Evolutionary conservation across 768 basidiomycete genomes (phyloP), one percentile per base, ranked within the genome.

Genomic region (Hygrophoropsis aurantiaca): DNA sequence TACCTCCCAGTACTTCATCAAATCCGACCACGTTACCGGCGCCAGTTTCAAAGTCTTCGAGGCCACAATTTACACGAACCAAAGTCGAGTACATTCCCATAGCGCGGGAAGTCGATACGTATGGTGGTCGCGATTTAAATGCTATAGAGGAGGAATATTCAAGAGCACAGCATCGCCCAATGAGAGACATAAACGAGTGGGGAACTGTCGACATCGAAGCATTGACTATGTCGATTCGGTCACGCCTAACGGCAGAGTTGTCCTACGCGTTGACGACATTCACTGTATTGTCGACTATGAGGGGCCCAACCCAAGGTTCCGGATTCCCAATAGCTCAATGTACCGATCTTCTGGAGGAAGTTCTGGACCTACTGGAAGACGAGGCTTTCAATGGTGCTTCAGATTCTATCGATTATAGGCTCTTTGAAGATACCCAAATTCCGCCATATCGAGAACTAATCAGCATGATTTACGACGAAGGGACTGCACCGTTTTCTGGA

Each of bases 221-320:
- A n/a, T 75, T 99, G 41, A 85, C 84, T n/a, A 85, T 99, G 86
- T 89, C 90, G 24, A 70, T 99, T 33, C 87, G 94, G 25, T 95
- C 90, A 27, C 77, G 94, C 27, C 69, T 97, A 34, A 77, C 84
- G 8, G 75, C 81, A 38, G 95, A 99, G 65, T 70, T 94, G 44
- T 86, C 93, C 3, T 98, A 94, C 62, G 91, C 89, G 4, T 70
- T 99, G 55, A 92, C 93, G 18, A 90, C 90, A 4, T 74, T 97
- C 54, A 85, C 85, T 3, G 71, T 95, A 60, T 70, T 97, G 47
- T 87, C 88, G 11, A 83, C 85, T 2, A 84, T 90, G 81, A 80
- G 80, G 23, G 84, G 81, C 9, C 79, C 78, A 47, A 74, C 76
- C n/a, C 61, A 59, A 4, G 68, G 69, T 36, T 59, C 62, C 3